Percentiles rank a stretch among this genome's conserved stretches.
Evolutionary conservation across 2,329 filamentous ascomycete genomes (phyloP).

Genomic region (Paraconiothyrium sp.): DNA sequence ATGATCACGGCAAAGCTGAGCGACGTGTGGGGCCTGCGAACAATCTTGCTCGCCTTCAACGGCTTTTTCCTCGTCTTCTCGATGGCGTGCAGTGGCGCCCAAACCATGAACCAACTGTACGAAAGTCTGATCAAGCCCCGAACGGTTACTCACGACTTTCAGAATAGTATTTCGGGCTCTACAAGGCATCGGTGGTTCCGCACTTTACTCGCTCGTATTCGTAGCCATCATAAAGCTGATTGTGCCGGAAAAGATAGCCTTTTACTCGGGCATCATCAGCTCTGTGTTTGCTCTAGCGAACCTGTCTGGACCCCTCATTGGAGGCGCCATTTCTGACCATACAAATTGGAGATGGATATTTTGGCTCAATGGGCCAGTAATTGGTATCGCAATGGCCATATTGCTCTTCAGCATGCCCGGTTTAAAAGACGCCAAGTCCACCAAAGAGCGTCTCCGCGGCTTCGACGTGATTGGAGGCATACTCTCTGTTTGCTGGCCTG

Average conservation of each 20-base stretch:
- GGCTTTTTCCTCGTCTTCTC: constrained; percentile 42
- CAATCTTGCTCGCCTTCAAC: constrained; percentile 32
- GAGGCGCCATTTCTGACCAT: constrained; percentile 54
- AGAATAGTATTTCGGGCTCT: constrained; percentile 51
- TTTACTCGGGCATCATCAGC: constrained; percentile 47
- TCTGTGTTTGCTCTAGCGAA: constrained; percentile 54
- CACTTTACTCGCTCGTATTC: constrained; percentile 57
- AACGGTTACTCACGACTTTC: constrained; percentile 16
- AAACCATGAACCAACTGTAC: constrained; percentile 44
- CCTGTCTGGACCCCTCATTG: constrained; percentile 56
- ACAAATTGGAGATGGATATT: constrained; percentile 60
- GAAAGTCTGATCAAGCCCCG: neutral
- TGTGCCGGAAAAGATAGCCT: constrained; percentile 40
- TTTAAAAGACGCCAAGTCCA: constrained; percentile 36
- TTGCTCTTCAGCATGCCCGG: constrained; percentile 41
- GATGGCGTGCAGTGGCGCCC: constrained; percentile 41
- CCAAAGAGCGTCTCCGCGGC: constrained; percentile 34
- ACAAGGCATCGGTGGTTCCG: constrained; percentile 60
- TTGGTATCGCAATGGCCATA: constrained; percentile 31
- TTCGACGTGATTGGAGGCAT: constrained; percentile 42
- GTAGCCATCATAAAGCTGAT: constrained; percentile 43
- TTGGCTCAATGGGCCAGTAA: constrained; percentile 52
- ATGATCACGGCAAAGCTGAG: constrained; percentile 46
- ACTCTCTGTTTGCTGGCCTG: constrained; percentile 42
- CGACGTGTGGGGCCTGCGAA: constrained; percentile 42